phyloP scores from a whole-genome alignment of 1,284 basidiomycete genomes.

The Hypsizygus ulmarius region DNA sequence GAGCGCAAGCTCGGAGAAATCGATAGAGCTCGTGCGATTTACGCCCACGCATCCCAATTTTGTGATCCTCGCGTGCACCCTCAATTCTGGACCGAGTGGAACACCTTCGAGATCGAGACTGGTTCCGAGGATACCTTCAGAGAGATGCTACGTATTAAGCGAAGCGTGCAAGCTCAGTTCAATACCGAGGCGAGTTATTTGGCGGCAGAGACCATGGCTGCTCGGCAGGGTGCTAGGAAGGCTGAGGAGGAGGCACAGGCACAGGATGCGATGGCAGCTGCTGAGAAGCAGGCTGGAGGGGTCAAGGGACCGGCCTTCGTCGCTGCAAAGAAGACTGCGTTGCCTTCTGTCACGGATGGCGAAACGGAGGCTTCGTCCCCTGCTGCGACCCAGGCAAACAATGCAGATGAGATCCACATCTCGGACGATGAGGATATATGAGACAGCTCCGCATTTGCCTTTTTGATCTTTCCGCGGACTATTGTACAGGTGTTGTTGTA shows the following conservation, averaged over 20 bases:
- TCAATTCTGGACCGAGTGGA: constrained; percentile 97
- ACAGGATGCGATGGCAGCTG: constrained; percentile 70
- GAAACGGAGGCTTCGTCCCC: constrained; percentile 26
- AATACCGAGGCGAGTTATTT: constrained; percentile 94
- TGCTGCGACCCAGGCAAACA: constrained; percentile 38
- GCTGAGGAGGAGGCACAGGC: constrained; percentile 48
- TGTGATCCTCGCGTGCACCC: constrained; percentile 91
- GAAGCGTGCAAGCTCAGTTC: constrained; percentile 97
- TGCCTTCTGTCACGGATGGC: constrained; percentile 28
- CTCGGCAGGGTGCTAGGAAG: constrained; percentile 53
- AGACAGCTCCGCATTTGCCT: constrained; percentile 6
- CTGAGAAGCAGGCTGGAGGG: constrained; percentile 50
- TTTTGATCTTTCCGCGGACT: not conserved
- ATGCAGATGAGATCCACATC: constrained; percentile 81
- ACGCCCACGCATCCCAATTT: constrained; percentile 97
- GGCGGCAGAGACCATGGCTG: constrained; percentile 79
- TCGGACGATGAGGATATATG: constrained; percentile 71
- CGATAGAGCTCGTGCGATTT: constrained; percentile 94
- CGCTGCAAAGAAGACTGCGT: constrained; percentile 51
- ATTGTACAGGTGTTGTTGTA: constrained; percentile 12
- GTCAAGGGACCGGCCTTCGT: constrained; percentile 61
- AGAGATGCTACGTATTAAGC: constrained; percentile 97
- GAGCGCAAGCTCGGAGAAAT: constrained; percentile 99
- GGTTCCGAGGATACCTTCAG: constrained; percentile 98
- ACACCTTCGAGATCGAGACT: constrained; percentile 95